Evolutionary conservation across 495 filamentous ascomycete genomes (phyloP).

Genomic region (Halenospora varia): DNA sequence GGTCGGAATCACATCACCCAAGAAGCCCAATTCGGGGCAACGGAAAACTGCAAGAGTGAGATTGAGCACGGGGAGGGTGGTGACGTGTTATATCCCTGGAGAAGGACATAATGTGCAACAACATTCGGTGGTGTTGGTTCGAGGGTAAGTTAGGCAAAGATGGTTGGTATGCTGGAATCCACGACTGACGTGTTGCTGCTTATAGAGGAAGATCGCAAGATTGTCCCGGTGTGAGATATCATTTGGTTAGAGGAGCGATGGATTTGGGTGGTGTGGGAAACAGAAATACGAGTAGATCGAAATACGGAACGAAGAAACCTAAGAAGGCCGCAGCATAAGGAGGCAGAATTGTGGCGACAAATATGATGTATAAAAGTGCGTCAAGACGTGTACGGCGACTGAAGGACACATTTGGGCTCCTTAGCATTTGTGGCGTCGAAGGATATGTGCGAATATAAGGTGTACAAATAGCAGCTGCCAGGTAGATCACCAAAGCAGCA

Average conservation of each 20-base stretch:
- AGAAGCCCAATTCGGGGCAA: constrained; percentile 98
- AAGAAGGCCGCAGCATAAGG: constrained; percentile 53
- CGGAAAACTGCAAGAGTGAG: constrained; percentile 86
- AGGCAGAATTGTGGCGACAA: not conserved
- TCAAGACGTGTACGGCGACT: not conserved
- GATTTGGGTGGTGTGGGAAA: constrained; percentile 93
- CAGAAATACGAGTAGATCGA: constrained; percentile 78
- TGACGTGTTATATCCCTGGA: constrained; percentile 91
- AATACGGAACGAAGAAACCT: constrained; percentile 98
- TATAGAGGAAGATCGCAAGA: constrained; percentile 73
- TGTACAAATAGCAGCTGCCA: not conserved
- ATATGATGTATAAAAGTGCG: not conserved
- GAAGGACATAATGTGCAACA: constrained; percentile 99
- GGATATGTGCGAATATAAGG: not conserved
- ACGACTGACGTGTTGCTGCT: not conserved
- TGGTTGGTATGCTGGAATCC: not conserved
- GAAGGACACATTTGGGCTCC: not conserved
- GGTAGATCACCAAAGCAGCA: not conserved
- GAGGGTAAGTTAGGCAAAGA: constrained; percentile 60
- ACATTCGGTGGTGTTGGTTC: constrained; percentile 92
- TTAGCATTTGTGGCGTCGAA: not conserved
- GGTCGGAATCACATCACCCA: constrained; percentile 87
- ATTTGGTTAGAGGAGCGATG: constrained; percentile 84
- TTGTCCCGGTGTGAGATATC: constrained; percentile 97
- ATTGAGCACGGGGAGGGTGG: constrained; percentile 78